phyloP scores from a whole-genome alignment of 352 stramenopile species.

The Phytophthora foliorum region DNA sequence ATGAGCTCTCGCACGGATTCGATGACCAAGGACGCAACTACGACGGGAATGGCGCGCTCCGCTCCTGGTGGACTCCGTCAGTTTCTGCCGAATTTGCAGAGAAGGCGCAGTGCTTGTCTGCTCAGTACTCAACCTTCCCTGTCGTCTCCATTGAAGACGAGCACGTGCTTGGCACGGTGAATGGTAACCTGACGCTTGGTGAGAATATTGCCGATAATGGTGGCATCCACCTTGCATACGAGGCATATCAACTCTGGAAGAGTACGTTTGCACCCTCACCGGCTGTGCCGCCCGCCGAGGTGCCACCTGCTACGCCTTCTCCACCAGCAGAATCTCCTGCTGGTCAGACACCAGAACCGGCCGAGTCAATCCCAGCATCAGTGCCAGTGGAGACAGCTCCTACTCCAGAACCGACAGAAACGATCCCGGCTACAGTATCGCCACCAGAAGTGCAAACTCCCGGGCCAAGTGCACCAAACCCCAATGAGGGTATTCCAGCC shows the following conservation, averaged over 20 bases:
- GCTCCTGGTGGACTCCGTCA: conserved; percentile 91
- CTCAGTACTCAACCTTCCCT: conserved; percentile 71
- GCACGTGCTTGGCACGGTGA: conserved; percentile 68
- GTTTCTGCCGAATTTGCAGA: conserved; percentile 59
- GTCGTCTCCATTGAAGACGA: conserved; percentile 49
- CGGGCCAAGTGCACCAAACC: not conserved
- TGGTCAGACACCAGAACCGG: not conserved
- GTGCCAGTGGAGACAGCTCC: not conserved
- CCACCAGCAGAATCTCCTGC: not conserved
- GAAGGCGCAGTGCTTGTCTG: conserved; percentile 63
- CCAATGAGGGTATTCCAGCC: conserved; percentile 7
- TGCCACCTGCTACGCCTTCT: conserved; percentile 3
- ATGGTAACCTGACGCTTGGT: conserved; percentile 92
- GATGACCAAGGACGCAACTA: conserved; percentile 94
- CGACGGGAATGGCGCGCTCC: conserved; percentile 85
- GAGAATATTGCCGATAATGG: conserved; percentile 95
- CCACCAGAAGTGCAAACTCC: conserved; percentile 1
- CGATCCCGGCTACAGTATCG: too few species aligned
- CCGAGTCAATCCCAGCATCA: not conserved
- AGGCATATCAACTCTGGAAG: conserved; percentile 83
- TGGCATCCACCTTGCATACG: conserved; percentile 84
- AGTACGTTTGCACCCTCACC: conserved; percentile 26
- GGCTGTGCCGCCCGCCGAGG: conserved; percentile 1
- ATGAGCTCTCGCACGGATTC: conserved; percentile 96
- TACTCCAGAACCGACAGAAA: not conserved